Percentiles rank a stretch among this genome's conserved stretches.
Conservation (phyloP, 257 asterid genomes). For the Petunia axillaris region DNA sequence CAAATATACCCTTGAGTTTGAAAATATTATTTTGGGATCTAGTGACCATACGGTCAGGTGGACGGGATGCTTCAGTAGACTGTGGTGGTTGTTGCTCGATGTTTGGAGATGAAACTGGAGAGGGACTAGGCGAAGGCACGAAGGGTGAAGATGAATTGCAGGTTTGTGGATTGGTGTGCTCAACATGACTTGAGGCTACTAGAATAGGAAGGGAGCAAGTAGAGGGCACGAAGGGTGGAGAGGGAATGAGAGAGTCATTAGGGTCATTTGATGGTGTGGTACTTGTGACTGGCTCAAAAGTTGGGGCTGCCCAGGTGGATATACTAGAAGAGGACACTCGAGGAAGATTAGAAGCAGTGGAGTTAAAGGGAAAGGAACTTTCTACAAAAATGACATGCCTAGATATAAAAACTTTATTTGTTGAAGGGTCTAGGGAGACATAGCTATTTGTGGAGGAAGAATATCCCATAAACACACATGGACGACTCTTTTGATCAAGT, state of each 20-base stretch:
- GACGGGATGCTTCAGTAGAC: background rate
- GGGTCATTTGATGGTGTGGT: background rate
- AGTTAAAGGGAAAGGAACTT: background rate
- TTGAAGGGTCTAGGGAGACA: too few relatives aligned
- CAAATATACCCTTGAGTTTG: background rate
- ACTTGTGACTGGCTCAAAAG: background rate
- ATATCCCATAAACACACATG: conserved; percentile 15
- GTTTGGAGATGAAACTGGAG: too few relatives aligned
- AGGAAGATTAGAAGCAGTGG: background rate
- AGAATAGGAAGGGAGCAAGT: background rate
- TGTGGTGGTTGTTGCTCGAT: background rate
- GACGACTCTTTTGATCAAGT: background rate
- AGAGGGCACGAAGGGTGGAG: background rate
- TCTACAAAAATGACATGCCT: background rate
- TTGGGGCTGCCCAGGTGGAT: background rate
- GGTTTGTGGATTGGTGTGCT: too few relatives aligned
- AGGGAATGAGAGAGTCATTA: background rate
- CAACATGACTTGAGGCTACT: background rate
- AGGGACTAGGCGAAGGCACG: too few relatives aligned
- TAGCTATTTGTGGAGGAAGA: background rate
- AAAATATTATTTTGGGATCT: background rate
- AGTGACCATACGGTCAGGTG: background rate
- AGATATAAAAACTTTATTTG: background rate
- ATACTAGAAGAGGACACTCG: background rate
- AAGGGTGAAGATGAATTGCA: too few relatives aligned